Evolutionary conservation across 805 yeast species (phyloP).

Genomic region (Tetrapisispora pingtungensis): DNA sequence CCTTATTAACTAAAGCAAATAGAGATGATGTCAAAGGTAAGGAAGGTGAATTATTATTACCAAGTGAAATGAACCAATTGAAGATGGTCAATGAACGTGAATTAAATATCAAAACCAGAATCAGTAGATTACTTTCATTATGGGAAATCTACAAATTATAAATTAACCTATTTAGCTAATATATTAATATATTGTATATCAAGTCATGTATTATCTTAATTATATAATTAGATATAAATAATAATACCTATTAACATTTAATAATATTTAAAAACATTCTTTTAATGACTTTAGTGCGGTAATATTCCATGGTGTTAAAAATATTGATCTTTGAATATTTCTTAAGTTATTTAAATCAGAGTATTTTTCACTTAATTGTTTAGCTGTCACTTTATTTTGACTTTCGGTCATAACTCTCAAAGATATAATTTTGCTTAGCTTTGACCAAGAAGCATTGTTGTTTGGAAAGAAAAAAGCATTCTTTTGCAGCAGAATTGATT

Average conservation of each 20-base stretch:
- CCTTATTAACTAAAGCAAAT: slow-evolving; percentile 67
- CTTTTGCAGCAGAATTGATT: slow-evolving; percentile 34
- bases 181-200: slow-evolving; percentile 5
- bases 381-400: slow-evolving; percentile 41
- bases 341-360: slow-evolving; percentile 38
- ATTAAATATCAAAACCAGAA: slow-evolving; percentile 41
- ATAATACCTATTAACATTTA: background rate
- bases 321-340: slow-evolving; percentile 57
- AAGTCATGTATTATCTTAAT: background rate
- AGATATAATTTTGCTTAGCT: slow-evolving; percentile 47
- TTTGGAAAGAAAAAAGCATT: slow-evolving; percentile 68
- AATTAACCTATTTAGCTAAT: background rate
- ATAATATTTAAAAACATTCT: slow-evolving; percentile 17
- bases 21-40: slow-evolving; percentile 85
- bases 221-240: background rate
- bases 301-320: slow-evolving; percentile 47
- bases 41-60: slow-evolving; percentile 63
- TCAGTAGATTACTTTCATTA: slow-evolving; percentile 44
- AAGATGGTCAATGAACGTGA: slow-evolving; percentile 51
- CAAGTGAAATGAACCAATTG: slow-evolving; percentile 66
- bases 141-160: slow-evolving; percentile 45
- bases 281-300: slow-evolving; percentile 24
- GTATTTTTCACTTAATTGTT: slow-evolving; percentile 41
- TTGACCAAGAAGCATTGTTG: slow-evolving; percentile 58
- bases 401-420: slow-evolving; percentile 46